phyloP scores from a whole-genome alignment of 2,329 filamentous ascomycete species.

The Sordariomycetes sp. region DNA sequence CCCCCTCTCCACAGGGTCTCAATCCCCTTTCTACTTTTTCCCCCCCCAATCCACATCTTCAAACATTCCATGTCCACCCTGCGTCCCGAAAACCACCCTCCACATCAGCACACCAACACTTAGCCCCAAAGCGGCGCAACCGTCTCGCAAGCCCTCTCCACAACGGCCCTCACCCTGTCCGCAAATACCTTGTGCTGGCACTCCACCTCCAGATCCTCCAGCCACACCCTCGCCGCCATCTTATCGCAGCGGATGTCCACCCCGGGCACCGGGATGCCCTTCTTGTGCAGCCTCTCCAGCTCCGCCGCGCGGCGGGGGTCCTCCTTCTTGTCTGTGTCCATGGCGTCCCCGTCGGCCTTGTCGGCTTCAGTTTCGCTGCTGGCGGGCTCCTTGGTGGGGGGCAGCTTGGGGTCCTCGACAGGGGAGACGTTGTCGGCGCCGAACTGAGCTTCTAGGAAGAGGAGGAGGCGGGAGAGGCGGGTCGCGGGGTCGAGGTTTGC shows the following conservation, averaged over 20 bases:
- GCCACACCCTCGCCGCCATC: conserved; percentile 76
- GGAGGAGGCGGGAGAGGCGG: conserved; percentile 71
- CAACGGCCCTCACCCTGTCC: conserved; percentile 76
- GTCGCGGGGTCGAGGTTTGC: conserved; percentile 58
- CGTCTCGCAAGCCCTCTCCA: conserved; percentile 80
- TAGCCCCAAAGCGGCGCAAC: conserved; percentile 60
- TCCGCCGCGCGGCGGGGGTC: conserved; percentile 51
- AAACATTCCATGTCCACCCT: background rate
- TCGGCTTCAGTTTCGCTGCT: conserved; percentile 11
- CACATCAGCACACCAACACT: background rate
- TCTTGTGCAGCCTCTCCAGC: conserved; percentile 62
- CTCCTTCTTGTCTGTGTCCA: conserved; percentile 30
- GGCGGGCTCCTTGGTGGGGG: conserved; percentile 18
- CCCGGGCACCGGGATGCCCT: conserved; percentile 85
- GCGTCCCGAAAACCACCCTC: background rate
- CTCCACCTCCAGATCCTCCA: conserved; percentile 86
- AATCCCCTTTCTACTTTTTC: no score
- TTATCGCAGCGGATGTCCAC: conserved; percentile 80
- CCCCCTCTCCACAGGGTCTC: no score
- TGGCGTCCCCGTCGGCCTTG: conserved; percentile 11
- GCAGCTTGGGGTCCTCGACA: conserved; percentile 51
- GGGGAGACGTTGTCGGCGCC: conserved; percentile 70
- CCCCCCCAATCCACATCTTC: background rate
- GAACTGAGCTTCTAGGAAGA: conserved; percentile 97
- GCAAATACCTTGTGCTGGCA: conserved; percentile 65